Conservation (phyloP, 2,329 filamentous ascomycete genomes). For the Ceratocystis eucalypticola region DNA sequence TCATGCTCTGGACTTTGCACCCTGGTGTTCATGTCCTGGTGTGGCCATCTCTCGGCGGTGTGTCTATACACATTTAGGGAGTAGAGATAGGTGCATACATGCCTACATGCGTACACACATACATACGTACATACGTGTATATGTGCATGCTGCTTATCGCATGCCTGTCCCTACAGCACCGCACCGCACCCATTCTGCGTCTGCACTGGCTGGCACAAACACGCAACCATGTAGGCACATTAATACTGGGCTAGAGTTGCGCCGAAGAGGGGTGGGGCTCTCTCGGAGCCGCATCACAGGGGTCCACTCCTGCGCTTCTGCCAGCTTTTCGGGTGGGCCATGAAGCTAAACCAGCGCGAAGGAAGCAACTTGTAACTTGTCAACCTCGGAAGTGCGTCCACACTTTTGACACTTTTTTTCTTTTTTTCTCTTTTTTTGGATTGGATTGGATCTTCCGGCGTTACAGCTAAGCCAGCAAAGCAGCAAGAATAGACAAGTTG, state of each 20-base stretch:
- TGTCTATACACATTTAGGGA: neutral
- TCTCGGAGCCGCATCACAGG: slow-evolving; percentile 14
- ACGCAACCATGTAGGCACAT: too few relatives aligned
- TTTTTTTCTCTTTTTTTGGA: neutral
- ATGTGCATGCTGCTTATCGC: too few relatives aligned
- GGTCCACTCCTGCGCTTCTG: slow-evolving; percentile 9
- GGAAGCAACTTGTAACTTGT: slow-evolving; percentile 13
- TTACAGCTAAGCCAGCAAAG: slow-evolving; percentile 3
- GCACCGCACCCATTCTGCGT: too few relatives aligned
- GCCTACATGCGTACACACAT: neutral
- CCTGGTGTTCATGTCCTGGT: too few relatives aligned
- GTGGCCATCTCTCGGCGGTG: neutral
- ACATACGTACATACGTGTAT: too few relatives aligned
- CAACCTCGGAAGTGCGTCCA: slow-evolving; percentile 8
- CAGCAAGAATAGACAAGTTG: neutral
- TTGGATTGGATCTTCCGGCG: neutral
- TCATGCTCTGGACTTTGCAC: too few relatives aligned
- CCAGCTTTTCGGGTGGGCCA: slow-evolving; percentile 14
- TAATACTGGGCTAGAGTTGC: slow-evolving; percentile 6
- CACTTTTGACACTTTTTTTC: slow-evolving; percentile 14
- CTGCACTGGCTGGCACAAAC: too few relatives aligned
- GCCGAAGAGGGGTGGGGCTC: slow-evolving; percentile 16
- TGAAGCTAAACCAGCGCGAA: slow-evolving; percentile 10
- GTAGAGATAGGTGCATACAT: neutral
- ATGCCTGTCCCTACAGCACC: too few relatives aligned